A percentile compares a stretch with the other conserved stretches of the same genome.
These are phyloP conservation scores for Alternaria rosae DNA, from an alignment of 2,329 filamentous ascomycete genomes.

Conservation along the genomic window DNA sequence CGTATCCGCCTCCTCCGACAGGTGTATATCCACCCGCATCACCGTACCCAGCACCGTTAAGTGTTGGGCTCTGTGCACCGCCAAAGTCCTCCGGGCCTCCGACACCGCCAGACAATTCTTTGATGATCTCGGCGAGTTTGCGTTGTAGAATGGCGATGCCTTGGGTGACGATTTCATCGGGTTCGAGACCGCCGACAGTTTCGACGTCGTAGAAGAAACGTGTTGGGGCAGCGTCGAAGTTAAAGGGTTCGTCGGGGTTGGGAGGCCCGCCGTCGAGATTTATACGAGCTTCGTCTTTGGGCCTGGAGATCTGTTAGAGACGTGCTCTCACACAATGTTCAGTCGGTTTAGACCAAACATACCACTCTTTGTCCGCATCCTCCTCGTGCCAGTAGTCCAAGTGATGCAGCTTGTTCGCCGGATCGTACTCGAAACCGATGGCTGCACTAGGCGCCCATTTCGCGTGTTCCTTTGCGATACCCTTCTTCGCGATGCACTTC, in stretches of 20 bases:
- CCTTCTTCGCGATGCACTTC: slow-evolving; percentile 95
- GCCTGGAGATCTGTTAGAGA: slow-evolving; percentile 60
- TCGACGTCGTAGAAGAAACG: slow-evolving; percentile 96
- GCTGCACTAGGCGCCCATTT: slow-evolving; percentile 96
- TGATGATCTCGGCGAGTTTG: slow-evolving; percentile 84
- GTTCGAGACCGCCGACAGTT: slow-evolving; percentile 84
- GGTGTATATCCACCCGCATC: slow-evolving; percentile 70
- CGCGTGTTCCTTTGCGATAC: slow-evolving; percentile 97
- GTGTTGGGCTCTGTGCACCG: slow-evolving; percentile 71
- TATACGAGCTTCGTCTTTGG: slow-evolving; percentile 81
- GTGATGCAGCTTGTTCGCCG: slow-evolving; percentile 93
- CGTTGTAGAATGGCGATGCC: slow-evolving; percentile 88
- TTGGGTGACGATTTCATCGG: slow-evolving; percentile 86
- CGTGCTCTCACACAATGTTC: not conserved
- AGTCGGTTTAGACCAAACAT: slow-evolving; percentile 48
- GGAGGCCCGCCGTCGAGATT: slow-evolving; percentile 76
- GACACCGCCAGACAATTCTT: slow-evolving; percentile 66
- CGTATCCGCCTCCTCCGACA: slow-evolving; percentile 56
- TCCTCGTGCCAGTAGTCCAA: slow-evolving; percentile 95
- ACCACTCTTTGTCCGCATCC: slow-evolving; percentile 87
- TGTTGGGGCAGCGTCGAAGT: slow-evolving; percentile 85
- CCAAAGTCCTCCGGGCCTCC: slow-evolving; percentile 63
- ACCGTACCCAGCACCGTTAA: slow-evolving; percentile 60
- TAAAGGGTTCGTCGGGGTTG: slow-evolving; percentile 84
- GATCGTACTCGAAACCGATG: slow-evolving; percentile 97